phyloP scores from a whole-genome alignment of 768 basidiomycete genomes.

The Neoboletus magnificus region DNA sequence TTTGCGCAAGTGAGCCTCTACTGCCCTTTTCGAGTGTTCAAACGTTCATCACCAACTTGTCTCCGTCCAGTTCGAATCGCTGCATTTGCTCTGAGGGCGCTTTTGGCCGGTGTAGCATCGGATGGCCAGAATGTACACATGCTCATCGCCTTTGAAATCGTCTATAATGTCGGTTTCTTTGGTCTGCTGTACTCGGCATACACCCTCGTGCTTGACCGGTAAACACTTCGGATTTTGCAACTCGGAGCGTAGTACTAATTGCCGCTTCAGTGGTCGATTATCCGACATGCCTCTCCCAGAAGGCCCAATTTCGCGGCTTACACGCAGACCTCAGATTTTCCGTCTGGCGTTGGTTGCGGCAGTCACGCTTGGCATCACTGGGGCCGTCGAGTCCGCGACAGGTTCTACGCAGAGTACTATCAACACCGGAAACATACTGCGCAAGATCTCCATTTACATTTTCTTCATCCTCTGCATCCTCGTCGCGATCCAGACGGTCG shows the following conservation, averaged over 20 bases:
- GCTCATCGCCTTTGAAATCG: slow-evolving; percentile 28
- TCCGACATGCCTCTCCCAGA: slow-evolving; percentile 25
- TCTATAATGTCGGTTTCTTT: slow-evolving; percentile 37
- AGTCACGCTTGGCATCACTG: slow-evolving; percentile 26
- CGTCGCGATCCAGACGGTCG: slow-evolving; percentile 25
- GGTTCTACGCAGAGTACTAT: slow-evolving; percentile 6
- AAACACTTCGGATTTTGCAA: background rate
- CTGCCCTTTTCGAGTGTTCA: background rate
- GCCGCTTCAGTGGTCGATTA: slow-evolving; percentile 12
- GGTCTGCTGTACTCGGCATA: slow-evolving; percentile 35
- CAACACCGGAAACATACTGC: slow-evolving; percentile 18
- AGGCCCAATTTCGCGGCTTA: slow-evolving; percentile 20
- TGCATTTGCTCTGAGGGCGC: slow-evolving; percentile 30
- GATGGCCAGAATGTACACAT: slow-evolving; percentile 22
- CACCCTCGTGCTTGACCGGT: slow-evolving; percentile 33
- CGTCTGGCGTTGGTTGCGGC: slow-evolving; percentile 24
- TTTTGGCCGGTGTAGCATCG: slow-evolving; percentile 23
- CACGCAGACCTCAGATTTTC: slow-evolving; percentile 22
- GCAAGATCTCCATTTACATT: slow-evolving; percentile 24
- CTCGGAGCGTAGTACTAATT: background rate
- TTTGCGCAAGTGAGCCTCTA: slow-evolving; percentile 26
- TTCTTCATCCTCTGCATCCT: slow-evolving; percentile 29
- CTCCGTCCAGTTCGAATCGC: slow-evolving; percentile 25
- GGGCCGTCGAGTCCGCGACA: slow-evolving; percentile 16
- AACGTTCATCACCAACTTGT: background rate